Evolutionary conservation across 306 rosid genomes (phyloP), one percentile per base, ranked within the genome.

Genomic region (Lupinus albus): DNA sequence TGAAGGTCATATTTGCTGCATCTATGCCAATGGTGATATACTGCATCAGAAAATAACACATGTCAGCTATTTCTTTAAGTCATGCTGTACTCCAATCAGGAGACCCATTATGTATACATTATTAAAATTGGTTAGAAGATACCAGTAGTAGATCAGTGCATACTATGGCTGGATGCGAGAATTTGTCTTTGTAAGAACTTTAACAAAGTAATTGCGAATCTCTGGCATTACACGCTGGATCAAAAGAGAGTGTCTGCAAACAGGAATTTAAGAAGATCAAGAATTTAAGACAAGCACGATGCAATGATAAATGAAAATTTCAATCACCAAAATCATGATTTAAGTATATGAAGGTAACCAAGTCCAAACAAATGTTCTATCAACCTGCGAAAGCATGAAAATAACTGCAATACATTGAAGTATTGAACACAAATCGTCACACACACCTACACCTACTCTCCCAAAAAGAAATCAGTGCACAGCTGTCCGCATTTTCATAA

Each of bases 151-250:
- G 45, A 60, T 47, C 13, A 50, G 68, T 76, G 61, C 68, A 45
- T 54, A 51, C 85, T 89, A 93, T 13, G 14, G 80, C 73, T 73
- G 83, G 73, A 38, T 60, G 84, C 61, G 72, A 74, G 79, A 56
- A 78, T 79, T 88, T 82, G 75, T 84, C 88, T 83, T 93, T 5
- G 84, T 75, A 77, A 89, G 90, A 21, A 85, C 88, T 74, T 85
- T 90, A 1, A 77, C 86, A 73, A 92, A 87, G 89, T 90, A 90
- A 69, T 42, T 69, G 72, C 86, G 84, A 64, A 93, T 88, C 80
- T 90, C 96, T 4, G 95, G 88, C 60, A 78, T 76, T 68, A 85
- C 86, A 1, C 83, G 83, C 79, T 79, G 86, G 72, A 93, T 88
- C 81, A 93, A 82, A 46, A 73, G 79, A 59, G 88, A 12, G 63